phyloP scores from a whole-genome alignment of 2,329 filamentous ascomycete genomes.

The Colletotrichum salicis region DNA sequence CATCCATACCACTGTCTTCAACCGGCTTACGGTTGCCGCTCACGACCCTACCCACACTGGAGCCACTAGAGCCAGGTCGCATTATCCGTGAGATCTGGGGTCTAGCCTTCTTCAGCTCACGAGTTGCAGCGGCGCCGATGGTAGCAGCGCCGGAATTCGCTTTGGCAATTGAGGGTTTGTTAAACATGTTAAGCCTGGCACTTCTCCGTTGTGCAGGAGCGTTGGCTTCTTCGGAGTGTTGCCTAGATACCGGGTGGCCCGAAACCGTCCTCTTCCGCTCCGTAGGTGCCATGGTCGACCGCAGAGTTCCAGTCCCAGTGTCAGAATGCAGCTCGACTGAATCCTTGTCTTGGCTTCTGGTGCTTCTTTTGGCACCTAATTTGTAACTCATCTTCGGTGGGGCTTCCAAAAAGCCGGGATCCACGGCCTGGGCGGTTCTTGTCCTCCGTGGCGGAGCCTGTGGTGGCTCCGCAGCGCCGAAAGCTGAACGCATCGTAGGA shows the following conservation, averaged over 20 bases:
- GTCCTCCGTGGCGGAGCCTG: slow-evolving; percentile 64
- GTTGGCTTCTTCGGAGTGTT: slow-evolving; percentile 68
- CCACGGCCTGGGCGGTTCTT: slow-evolving; percentile 63
- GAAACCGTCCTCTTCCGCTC: slow-evolving; percentile 94
- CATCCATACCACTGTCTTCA: slow-evolving; percentile 74
- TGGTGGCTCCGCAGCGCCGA: slow-evolving; percentile 54
- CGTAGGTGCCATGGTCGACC: slow-evolving; percentile 57
- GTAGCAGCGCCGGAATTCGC: slow-evolving; percentile 67
- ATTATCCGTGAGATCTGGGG: slow-evolving; percentile 75
- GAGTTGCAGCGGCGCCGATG: slow-evolving; percentile 68
- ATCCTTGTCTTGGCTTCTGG: slow-evolving; percentile 50
- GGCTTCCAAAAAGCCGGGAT: slow-evolving; percentile 64
- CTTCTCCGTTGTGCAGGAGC: slow-evolving; percentile 73
- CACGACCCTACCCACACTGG: slow-evolving; percentile 85
- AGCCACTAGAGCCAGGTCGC: slow-evolving; percentile 71
- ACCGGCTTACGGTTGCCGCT: slow-evolving; percentile 87
- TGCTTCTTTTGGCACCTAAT: slow-evolving; percentile 56
- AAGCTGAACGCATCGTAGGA: slow-evolving; percentile 44
- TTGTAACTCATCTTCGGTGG: slow-evolving; percentile 74
- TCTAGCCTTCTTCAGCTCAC: slow-evolving; percentile 87
- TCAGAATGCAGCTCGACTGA: slow-evolving; percentile 55
- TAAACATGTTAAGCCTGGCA: slow-evolving; percentile 74
- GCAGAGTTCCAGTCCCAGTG: slow-evolving; percentile 45
- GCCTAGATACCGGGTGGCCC: slow-evolving; percentile 72
- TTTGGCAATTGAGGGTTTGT: slow-evolving; percentile 73